phyloP scores from a whole-genome alignment of 345 rosid species.

The Firmiana major region DNA sequence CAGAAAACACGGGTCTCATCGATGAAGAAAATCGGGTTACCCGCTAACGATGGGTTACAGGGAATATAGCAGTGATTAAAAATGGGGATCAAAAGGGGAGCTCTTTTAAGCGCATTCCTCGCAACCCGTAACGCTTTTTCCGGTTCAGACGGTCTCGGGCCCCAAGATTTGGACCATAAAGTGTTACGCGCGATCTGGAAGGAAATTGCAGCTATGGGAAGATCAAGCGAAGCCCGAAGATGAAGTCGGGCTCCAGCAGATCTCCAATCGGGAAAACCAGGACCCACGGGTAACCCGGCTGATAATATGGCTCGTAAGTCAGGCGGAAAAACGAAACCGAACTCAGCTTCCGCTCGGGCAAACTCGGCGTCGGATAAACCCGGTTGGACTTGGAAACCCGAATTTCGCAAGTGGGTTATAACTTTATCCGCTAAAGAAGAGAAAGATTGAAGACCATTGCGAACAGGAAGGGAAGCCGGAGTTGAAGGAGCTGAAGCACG shows the following conservation, averaged over 20 bases:
- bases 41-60: slow-evolving; percentile 78
- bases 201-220: slow-evolving; percentile 86
- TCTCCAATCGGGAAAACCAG: slow-evolving; percentile 97
- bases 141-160: slow-evolving; percentile 76
- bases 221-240: slow-evolving; percentile 77
- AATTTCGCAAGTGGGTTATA: slow-evolving; percentile 56
- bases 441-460: slow-evolving; percentile 70
- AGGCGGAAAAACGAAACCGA: slow-evolving; percentile 88
- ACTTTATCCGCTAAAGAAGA: slow-evolving; percentile 73
- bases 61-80: slow-evolving; percentile 94
- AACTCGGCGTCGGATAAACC: slow-evolving; percentile 85
- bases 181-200: slow-evolving; percentile 86
- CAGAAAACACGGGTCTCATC: slow-evolving; percentile 88
- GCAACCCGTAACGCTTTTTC: slow-evolving; percentile 82
- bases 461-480: slow-evolving; percentile 37
- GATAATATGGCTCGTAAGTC: slow-evolving; percentile 85
- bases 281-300: slow-evolving; percentile 81
- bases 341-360: slow-evolving; percentile 85
- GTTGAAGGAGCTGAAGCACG: slow-evolving; percentile 76
- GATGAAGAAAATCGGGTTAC: slow-evolving; percentile 91
- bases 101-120: slow-evolving; percentile 76
- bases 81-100: slow-evolving; percentile 86
- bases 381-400: slow-evolving; percentile 71
- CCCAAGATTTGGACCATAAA: slow-evolving; percentile 92
- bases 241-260: slow-evolving; percentile 70